Evolutionary conservation across 1,284 basidiomycete genomes (phyloP).

Genomic region (Leccinum fallax): DNA sequence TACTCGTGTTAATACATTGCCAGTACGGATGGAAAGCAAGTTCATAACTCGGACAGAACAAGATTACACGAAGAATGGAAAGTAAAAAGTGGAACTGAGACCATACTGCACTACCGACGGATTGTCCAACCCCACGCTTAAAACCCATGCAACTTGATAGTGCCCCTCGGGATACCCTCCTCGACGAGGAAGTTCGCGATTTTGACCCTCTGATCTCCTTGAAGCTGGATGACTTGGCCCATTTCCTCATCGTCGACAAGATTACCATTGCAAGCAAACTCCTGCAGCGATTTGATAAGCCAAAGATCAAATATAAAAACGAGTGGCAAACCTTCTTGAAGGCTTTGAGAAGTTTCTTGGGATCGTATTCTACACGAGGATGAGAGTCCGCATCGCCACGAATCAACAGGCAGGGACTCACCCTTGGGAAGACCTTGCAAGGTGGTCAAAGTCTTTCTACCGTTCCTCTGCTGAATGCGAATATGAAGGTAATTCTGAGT

Average conservation of each 20-base stretch:
- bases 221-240: conserved; percentile 98
- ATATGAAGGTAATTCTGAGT: conserved; percentile 91
- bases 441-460: conserved; percentile 98
- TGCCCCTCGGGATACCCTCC: conserved; percentile 70
- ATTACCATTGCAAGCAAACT: conserved; percentile 99
- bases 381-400: conserved; percentile 16
- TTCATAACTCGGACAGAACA: conserved; percentile 18
- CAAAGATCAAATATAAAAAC: conserved; percentile 3
- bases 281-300: conserved; percentile 48
- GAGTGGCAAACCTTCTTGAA: conserved; percentile 87
- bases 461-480: conserved; percentile 99
- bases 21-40: conserved; percentile 19
- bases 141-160: conserved; percentile 89
- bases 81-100: conserved; percentile 12
- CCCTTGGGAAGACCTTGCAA: conserved; percentile 95
- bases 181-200: conserved; percentile 86
- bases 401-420: conserved; percentile 39
- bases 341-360: conserved; percentile 97
- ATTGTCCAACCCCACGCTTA: conserved; percentile 35
- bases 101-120: conserved; percentile 5
- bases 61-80: conserved; percentile 22
- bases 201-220: conserved; percentile 96
- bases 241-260: conserved; percentile 96
- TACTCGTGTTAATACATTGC: conserved; percentile 32
- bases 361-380: conserved; percentile 82